phyloP scores from a whole-genome alignment of 768 basidiomycete species.

The Tephrocybe sp. region DNA sequence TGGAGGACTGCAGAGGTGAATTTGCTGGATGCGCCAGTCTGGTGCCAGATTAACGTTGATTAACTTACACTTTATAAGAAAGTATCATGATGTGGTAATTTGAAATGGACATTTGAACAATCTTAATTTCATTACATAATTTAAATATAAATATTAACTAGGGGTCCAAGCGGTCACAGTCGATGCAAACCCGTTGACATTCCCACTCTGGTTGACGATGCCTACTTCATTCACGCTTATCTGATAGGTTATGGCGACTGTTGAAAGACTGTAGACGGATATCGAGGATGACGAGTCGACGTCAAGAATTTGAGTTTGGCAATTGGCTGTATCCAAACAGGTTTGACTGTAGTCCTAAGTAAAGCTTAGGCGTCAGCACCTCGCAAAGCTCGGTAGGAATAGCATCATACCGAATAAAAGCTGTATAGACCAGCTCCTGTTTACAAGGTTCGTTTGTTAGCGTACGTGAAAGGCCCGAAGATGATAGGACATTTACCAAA shows the following conservation, averaged over 20 bases:
- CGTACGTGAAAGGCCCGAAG: neutral
- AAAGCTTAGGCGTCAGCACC: neutral
- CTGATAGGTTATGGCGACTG: constrained; percentile 52
- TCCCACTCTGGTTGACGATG: constrained; percentile 46
- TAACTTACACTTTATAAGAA: no score
- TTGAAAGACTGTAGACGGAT: constrained; percentile 58
- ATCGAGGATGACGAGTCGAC: constrained; percentile 49
- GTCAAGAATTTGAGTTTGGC: constrained; percentile 57
- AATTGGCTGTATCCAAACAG: constrained; percentile 42
- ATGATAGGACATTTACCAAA: constrained; percentile 44
- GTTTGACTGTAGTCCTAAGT: constrained; percentile 48
- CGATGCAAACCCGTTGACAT: constrained; percentile 56
- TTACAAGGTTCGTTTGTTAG: neutral
- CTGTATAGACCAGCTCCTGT: constrained; percentile 66
- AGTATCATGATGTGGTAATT: no score
- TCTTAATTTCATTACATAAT: neutral
- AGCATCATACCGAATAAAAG: constrained; percentile 50
- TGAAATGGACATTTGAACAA: no score
- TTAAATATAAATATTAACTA: constrained; percentile 2
- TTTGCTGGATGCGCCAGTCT: neutral
- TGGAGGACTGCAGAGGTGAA: no score
- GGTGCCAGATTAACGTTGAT: no score
- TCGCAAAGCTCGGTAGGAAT: neutral
- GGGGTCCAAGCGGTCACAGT: constrained; percentile 50
- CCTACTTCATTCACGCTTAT: constrained; percentile 47